Conservation (phyloP, 208 protist species). For the Phytomonas francai region DNA sequence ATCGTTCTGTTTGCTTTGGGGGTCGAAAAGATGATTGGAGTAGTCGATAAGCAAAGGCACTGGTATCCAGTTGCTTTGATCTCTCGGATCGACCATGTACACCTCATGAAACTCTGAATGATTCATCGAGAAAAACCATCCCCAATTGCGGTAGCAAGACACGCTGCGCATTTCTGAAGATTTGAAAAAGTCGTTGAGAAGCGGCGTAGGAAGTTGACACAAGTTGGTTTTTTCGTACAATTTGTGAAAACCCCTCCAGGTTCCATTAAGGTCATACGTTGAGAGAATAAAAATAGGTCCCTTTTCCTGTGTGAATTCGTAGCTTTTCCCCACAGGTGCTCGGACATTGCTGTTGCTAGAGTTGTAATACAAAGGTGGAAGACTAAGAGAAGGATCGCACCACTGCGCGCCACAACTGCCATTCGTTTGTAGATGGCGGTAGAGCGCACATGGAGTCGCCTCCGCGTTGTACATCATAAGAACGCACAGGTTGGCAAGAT, state of each 20-base stretch:
- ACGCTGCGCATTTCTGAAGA: conserved; percentile 29
- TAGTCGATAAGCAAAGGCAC: conserved; percentile 60
- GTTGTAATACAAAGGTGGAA: conserved; percentile 66
- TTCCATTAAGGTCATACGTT: conserved; percentile 50
- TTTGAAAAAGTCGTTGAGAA: conserved; percentile 31
- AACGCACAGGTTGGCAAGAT: conserved; percentile 72
- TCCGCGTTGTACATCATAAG: conserved; percentile 41
- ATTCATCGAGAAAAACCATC: conserved; percentile 23
- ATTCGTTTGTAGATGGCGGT: conserved; percentile 23
- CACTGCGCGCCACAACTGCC: conserved; percentile 15
- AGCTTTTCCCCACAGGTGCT: conserved; percentile 4
- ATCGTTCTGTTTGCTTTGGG: conserved; percentile 20
- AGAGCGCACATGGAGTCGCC: conserved; percentile 52
- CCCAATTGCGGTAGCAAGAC: conserved; percentile 35
- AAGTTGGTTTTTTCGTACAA: conserved; percentile 46
- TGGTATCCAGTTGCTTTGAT: conserved; percentile 41
- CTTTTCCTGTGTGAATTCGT: conserved; percentile 13
- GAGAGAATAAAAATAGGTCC: conserved; percentile 45
- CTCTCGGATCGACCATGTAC: conserved; percentile 47
- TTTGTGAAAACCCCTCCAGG: conserved; percentile 28
- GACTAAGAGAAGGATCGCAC: conserved; percentile 20
- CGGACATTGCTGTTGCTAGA: conserved; percentile 31
- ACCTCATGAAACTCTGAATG: conserved; percentile 60
- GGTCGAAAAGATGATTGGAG: conserved; percentile 27
- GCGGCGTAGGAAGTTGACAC: conserved; percentile 34